Base-by-base conservation (phyloP, 2,329 filamentous ascomycete genomes). In the Aureobasidium sp. region DNA sequence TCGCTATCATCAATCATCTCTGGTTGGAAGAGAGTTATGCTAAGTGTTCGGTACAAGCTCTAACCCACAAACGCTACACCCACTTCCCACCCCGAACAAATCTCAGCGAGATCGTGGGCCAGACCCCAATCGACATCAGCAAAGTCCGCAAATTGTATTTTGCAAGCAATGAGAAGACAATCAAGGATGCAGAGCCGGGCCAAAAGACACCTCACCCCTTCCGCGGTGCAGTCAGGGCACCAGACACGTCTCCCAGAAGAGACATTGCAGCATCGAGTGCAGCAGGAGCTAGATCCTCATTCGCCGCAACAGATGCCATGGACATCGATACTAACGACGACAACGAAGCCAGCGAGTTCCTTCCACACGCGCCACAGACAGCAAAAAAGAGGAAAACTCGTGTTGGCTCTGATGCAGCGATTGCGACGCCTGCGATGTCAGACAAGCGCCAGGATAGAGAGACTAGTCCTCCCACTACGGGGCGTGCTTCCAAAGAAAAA, bases 1-100 rank as follows among this genome's bases (percentile, higher is more conserved):
- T 97, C 61, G 79, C 91, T 62, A 88, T 96, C 68, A 79, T 96
- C 68, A 99, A 97, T 72, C 94, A 99, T 72, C 81, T 99, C 1
- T 99, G 94, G 94, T 82, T 99, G 49, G 94, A 99, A 74, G 94
- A 99, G 71, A 95, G 91, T 74, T 99, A 97, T 71, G 91, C 93
- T 1, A 91, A 89, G 71, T 96, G 91, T 77, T 83, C 89, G 69
- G 78, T 88, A 63, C 88, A 90, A 71, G 83, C 84, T 0, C 77
- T 92, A 29, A 88, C 88, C 4, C 84, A 89, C 57, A 79, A 83
- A 9, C 87, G 88, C 65, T 99, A 96, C 71, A 90, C 83, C 0
- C 87, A 91, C 70, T 99, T 97, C 67, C 94, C 94, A 16, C 82
- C 83, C 11, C 84, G 91, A 62, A 97, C 93, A 2, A 97, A 99